Evolutionary conservation across 2,329 filamentous ascomycete species (phyloP).

Genomic region (Chrysoporthe deuterocubensis): DNA sequence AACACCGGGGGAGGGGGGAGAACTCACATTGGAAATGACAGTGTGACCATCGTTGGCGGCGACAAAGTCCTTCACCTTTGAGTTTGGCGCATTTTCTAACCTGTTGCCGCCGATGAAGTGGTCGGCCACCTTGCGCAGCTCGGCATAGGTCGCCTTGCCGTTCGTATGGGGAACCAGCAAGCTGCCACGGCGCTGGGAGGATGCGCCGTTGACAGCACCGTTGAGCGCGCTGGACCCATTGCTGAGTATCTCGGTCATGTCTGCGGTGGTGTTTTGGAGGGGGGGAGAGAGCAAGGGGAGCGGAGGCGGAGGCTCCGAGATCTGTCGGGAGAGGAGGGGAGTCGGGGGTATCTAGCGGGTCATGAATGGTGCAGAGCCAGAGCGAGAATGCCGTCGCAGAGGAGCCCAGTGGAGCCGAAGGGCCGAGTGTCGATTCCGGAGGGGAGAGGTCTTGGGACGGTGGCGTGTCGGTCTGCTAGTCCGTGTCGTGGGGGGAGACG

Average conservation of each 20-base stretch:
- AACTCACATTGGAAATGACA: conserved; percentile 92
- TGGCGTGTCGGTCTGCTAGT: neutral
- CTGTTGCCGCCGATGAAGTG: conserved; percentile 98
- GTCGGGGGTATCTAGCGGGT: conserved; percentile 28
- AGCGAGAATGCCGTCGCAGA: conserved; percentile 1
- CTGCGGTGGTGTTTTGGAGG: conserved; percentile 29
- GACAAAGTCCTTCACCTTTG: conserved; percentile 96
- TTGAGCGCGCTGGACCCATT: conserved; percentile 38
- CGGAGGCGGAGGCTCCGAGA: conserved; percentile 17
- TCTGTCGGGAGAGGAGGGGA: conserved; percentile 6
- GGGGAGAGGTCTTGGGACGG: neutral
- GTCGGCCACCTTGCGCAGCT: conserved; percentile 80
- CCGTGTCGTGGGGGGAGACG: conserved; percentile 1
- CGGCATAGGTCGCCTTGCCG: conserved; percentile 70
- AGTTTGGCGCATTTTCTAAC: conserved; percentile 77
- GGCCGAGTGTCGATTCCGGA: conserved; percentile 18
- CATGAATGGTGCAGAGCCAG: conserved; percentile 35
- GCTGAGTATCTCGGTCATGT: conserved; percentile 52
- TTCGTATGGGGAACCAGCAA: conserved; percentile 56
- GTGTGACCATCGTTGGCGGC: conserved; percentile 89
- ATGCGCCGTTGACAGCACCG: conserved; percentile 37
- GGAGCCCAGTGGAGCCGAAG: conserved; percentile 6
- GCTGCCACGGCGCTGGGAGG: conserved; percentile 45
- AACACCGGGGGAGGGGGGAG: neutral
- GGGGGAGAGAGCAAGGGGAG: neutral